Percentiles rank a stretch among this genome's conserved stretches.
These are phyloP conservation scores for Naganishia sp. DNA, from an alignment of 1,284 basidiomycete species.

Conservation along the genomic window DNA sequence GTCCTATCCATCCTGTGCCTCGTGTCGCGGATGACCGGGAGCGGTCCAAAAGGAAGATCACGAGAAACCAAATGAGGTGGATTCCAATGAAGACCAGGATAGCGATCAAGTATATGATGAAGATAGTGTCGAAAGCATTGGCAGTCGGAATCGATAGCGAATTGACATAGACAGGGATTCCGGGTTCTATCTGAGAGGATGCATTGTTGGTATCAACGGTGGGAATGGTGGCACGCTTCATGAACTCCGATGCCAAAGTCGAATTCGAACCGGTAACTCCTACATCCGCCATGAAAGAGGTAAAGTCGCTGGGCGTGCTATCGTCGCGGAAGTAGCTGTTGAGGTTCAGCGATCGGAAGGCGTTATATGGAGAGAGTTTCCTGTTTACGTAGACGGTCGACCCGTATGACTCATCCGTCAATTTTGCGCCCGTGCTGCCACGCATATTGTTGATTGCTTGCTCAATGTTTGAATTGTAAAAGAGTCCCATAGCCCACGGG, in stretches of 20 bases:
- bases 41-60: slow-evolving; percentile 53
- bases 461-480: slow-evolving; percentile 69
- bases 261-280: slow-evolving; percentile 20
- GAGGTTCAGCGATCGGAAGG: slow-evolving; percentile 16
- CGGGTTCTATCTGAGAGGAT: slow-evolving; percentile 61
- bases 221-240: slow-evolving; percentile 62
- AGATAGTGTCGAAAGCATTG: slow-evolving; percentile 81
- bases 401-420: slow-evolving; percentile 64
- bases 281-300: slow-evolving; percentile 10
- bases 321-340: slow-evolving; percentile 24
- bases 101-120: slow-evolving; percentile 68
- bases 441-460: slow-evolving; percentile 78
- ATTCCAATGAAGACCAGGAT: slow-evolving; percentile 61
- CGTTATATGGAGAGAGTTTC: slow-evolving; percentile 74
- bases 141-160: slow-evolving; percentile 70
- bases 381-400: slow-evolving; percentile 70
- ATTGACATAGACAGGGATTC: slow-evolving; percentile 77
- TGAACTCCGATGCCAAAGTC: background rate
- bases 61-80: slow-evolving; percentile 60
- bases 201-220: slow-evolving; percentile 59
- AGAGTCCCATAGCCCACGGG: slow-evolving; percentile 83
- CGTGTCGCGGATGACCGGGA: slow-evolving; percentile 41
- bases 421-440: slow-evolving; percentile 72
- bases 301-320: slow-evolving; percentile 55
- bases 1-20: slow-evolving; percentile 47